phyloP scores from a whole-genome alignment of 495 filamentous ascomycete species.

The Podospora pseudoanserina region DNA sequence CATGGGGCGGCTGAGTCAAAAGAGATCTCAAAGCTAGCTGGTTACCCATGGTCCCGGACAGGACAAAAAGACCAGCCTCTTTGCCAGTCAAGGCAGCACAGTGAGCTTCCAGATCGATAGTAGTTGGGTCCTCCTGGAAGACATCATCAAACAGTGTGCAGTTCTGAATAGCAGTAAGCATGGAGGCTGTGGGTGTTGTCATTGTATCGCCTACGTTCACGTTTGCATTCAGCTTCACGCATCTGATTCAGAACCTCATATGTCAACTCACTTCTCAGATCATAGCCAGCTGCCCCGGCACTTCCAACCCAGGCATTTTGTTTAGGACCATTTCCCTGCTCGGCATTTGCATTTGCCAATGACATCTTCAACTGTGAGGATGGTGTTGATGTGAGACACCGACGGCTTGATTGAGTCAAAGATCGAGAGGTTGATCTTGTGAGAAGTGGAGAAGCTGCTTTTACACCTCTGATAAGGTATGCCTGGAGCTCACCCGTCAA shows the following conservation, averaged over 20 bases:
- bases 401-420: not conserved
- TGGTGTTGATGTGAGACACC: not conserved
- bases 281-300: conserved; percentile 39
- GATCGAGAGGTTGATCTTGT: not conserved
- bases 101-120: conserved; percentile 65
- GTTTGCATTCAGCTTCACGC: not conserved
- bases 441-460: not conserved
- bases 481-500: not conserved
- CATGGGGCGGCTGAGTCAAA: conserved; percentile 66
- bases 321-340: not conserved
- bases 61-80: conserved; percentile 69
- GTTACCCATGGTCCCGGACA: conserved; percentile 91
- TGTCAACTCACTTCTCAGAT: conserved; percentile 41
- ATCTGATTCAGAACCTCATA: not conserved
- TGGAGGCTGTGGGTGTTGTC: conserved; percentile 78
- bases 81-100: conserved; percentile 69
- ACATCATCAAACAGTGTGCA: conserved; percentile 75
- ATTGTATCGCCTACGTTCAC: conserved; percentile 62
- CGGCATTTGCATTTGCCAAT: not conserved
- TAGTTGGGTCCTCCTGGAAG: conserved; percentile 77
- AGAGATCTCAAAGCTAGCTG: conserved; percentile 67
- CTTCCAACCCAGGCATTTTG: conserved; percentile 40
- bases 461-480: not conserved
- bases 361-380: conserved; percentile 5
- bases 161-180: conserved; percentile 64